These are phyloP conservation scores for Xylaria arbuscula DNA, from an alignment of 2,329 filamentous ascomycete genomes.

Conservation along the genomic window DNA sequence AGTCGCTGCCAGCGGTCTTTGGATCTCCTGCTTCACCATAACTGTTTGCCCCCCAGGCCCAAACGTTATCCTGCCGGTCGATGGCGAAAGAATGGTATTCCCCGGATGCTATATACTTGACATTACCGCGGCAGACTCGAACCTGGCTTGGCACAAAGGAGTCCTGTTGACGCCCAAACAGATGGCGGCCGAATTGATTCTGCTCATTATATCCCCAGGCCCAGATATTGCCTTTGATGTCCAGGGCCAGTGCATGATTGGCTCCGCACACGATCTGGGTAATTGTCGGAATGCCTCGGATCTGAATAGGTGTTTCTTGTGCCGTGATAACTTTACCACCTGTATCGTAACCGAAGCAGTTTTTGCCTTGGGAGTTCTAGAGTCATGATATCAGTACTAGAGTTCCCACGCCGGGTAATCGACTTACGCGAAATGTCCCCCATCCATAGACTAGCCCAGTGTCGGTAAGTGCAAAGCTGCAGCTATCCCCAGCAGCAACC, in stretches of 20 bases:
- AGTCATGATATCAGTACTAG: no score
- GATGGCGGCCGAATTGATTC: background rate
- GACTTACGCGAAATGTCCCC: slow-evolving; percentile 71
- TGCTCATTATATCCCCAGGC: slow-evolving; percentile 3
- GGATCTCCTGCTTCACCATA: slow-evolving; percentile 71
- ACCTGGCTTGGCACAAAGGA: background rate
- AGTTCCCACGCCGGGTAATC: no score
- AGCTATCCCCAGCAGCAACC: slow-evolving; percentile 69
- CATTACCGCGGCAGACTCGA: background rate
- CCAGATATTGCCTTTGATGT: background rate
- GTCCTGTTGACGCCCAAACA: background rate
- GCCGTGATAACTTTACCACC: background rate
- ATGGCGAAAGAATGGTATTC: slow-evolving; percentile 74
- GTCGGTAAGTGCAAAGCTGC: slow-evolving; percentile 70
- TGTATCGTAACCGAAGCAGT: background rate
- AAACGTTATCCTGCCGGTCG: slow-evolving; percentile 68
- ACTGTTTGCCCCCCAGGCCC: slow-evolving; percentile 62
- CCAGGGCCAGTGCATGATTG: background rate
- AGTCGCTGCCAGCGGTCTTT: slow-evolving; percentile 63
- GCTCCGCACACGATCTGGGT: background rate
- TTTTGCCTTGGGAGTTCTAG: slow-evolving; percentile 5
- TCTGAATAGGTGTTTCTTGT: background rate
- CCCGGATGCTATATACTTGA: slow-evolving; percentile 53
- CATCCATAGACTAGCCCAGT: slow-evolving; percentile 73
- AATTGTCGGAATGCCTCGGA: background rate